Evolutionary conservation across 495 filamentous ascomycete species (phyloP).

Genomic region (Podospora anserina): DNA sequence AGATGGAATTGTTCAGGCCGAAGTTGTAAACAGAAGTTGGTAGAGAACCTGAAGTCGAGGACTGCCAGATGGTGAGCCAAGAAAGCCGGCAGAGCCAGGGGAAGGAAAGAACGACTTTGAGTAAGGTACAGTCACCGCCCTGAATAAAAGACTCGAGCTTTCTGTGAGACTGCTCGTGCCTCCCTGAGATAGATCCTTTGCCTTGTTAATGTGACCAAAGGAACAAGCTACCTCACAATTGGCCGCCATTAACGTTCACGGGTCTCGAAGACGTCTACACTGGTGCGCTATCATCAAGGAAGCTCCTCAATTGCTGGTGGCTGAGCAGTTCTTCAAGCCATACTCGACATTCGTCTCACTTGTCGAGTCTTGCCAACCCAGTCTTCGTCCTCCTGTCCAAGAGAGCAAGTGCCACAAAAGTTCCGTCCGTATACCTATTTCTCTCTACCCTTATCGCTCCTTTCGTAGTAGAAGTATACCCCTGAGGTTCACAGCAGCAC

Average conservation of each 20-base stretch:
- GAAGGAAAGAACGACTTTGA: neutral
- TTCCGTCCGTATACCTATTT: no score
- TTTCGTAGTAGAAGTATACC: neutral
- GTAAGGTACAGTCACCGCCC: neutral
- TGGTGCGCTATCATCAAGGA: neutral
- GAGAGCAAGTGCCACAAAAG: no score
- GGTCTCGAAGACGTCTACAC: neutral
- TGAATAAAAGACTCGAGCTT: neutral
- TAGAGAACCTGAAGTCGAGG: neutral
- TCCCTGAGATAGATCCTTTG: neutral
- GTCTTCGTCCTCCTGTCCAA: no score
- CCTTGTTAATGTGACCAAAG: neutral
- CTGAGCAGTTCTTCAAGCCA: no score
- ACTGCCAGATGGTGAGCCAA: neutral
- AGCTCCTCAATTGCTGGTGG: no score
- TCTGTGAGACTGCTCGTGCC: neutral
- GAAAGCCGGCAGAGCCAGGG: neutral
- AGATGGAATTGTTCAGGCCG: neutral
- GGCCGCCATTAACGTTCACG: neutral
- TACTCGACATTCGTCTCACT: no score
- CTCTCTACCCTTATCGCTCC: no score
- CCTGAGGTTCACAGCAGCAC: neutral
- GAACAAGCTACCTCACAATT: neutral
- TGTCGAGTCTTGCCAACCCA: no score
- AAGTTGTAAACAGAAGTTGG: neutral